These are phyloP conservation scores for Claviceps fusiformis DNA, from an alignment of 2,329 filamentous ascomycete genomes.

Conservation along the genomic window DNA sequence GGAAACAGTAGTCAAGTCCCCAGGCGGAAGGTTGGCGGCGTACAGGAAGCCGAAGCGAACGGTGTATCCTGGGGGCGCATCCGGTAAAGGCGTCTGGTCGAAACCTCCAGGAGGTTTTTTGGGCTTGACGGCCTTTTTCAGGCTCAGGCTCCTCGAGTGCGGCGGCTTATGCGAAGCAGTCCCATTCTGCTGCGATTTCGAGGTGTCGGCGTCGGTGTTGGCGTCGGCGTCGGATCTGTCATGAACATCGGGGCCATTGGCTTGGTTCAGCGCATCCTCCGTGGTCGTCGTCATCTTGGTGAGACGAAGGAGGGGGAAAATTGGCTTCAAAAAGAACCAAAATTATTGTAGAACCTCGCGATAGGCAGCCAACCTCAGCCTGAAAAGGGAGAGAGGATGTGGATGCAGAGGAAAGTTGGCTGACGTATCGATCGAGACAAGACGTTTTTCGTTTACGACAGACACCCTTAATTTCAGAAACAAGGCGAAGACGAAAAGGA, in stretches of 20 bases:
- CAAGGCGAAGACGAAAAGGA: too few species aligned
- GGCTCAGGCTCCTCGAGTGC: constrained; percentile 1
- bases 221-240: neutral
- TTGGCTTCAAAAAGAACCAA: neutral
- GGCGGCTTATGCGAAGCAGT: neutral
- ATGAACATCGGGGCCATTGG: neutral
- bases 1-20: constrained; percentile 62
- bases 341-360: too few species aligned
- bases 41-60: constrained; percentile 73
- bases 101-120: constrained; percentile 58
- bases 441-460: too few species aligned
- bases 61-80: constrained; percentile 66
- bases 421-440: too few species aligned
- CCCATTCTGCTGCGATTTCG: neutral
- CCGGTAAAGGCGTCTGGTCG: constrained; percentile 64
- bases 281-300: neutral
- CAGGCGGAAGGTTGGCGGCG: constrained; percentile 68
- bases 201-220: too few species aligned
- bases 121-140: constrained; percentile 15
- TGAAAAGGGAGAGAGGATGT: too few species aligned
- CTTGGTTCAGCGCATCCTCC: neutral
- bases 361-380: neutral
- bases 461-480: too few species aligned
- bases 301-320: neutral
- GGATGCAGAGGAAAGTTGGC: neutral